A percentile compares a stretch with the other conserved stretches of the same genome.
Conservation (phyloP, 768 basidiomycete genomes). For the Lactifluus pinguis region DNA sequence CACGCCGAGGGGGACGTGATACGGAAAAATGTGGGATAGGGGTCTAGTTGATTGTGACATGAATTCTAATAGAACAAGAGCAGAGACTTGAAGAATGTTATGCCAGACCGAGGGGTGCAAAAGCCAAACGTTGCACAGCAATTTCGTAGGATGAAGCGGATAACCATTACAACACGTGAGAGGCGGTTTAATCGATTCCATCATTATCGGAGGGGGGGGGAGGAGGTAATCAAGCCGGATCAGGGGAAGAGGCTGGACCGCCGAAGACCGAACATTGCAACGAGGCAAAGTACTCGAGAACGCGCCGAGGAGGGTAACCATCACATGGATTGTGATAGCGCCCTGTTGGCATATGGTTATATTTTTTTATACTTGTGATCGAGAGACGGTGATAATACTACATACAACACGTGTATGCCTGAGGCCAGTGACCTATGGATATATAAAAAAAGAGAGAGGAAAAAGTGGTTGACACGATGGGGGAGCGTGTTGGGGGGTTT, state of each 20-base stretch:
- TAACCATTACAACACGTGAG: background rate
- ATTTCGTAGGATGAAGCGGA: background rate
- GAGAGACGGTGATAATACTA: background rate
- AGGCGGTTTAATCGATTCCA: background rate
- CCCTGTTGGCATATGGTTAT: background rate
- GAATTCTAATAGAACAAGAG: slow-evolving; percentile 8
- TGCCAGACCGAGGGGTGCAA: background rate
- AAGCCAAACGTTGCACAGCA: background rate
- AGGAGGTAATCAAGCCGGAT: slow-evolving; percentile 9
- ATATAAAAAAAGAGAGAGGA: too few relatives aligned
- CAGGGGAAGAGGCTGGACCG: slow-evolving; percentile 1
- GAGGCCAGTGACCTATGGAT: background rate
- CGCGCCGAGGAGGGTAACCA: background rate
- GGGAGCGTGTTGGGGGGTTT: slow-evolving; percentile 9
- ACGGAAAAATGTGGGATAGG: slow-evolving; percentile 15
- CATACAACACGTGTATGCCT: slow-evolving; percentile 5
- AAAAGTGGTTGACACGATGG: background rate
- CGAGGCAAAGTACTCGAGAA: slow-evolving; percentile 4
- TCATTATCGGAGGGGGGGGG: slow-evolving; percentile 10
- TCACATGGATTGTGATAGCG: background rate
- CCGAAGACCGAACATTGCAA: background rate
- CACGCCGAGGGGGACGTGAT: slow-evolving; percentile 14
- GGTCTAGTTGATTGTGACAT: slow-evolving; percentile 11
- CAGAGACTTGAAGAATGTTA: background rate
- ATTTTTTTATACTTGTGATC: background rate